Evolutionary conservation across 2,329 filamentous ascomycete species (phyloP).

Genomic region (Macrophomina pseudophaseolina): DNA sequence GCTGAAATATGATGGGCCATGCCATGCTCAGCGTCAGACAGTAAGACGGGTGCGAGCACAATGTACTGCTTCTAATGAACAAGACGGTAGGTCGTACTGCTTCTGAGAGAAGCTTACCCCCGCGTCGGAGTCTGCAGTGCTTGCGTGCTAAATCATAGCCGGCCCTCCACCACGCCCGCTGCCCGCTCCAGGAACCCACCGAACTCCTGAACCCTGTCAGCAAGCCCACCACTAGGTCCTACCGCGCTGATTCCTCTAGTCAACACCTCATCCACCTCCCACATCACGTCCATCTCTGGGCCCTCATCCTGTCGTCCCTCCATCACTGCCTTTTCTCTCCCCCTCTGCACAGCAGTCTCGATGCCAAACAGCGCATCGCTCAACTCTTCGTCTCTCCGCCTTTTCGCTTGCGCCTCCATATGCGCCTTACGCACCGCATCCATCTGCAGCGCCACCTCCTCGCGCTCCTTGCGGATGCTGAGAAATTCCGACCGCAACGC

Average conservation of each 20-base stretch:
- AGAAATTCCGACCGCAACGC: constrained; percentile 55
- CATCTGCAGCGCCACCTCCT: constrained; percentile 55
- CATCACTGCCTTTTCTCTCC: constrained; percentile 38
- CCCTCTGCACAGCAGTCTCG: constrained; percentile 42
- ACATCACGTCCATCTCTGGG: constrained; percentile 36
- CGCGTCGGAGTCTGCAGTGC: too few species aligned
- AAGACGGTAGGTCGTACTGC: too few species aligned
- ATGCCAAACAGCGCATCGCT: constrained; percentile 43
- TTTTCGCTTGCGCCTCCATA: constrained; percentile 34
- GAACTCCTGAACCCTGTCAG: constrained; percentile 39
- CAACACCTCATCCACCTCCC: constrained; percentile 33
- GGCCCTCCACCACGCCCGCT: constrained; percentile 43
- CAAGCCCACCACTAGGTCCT: constrained; percentile 40
- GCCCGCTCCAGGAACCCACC: constrained; percentile 42
- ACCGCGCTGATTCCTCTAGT: constrained; percentile 36
- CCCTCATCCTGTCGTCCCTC: constrained; percentile 41
- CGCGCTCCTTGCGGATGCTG: constrained; percentile 53
- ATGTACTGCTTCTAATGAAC: too few species aligned
- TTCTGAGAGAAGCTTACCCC: too few species aligned
- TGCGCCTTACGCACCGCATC: constrained; percentile 52
- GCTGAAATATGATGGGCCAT: too few species aligned
- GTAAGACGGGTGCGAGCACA: too few species aligned
- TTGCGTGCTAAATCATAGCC: constrained; percentile 13
- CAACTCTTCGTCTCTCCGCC: constrained; percentile 33
- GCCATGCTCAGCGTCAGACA: too few species aligned